Base-by-base conservation (phyloP, 768 basidiomycete species). In the Tylopilus balloui region DNA sequence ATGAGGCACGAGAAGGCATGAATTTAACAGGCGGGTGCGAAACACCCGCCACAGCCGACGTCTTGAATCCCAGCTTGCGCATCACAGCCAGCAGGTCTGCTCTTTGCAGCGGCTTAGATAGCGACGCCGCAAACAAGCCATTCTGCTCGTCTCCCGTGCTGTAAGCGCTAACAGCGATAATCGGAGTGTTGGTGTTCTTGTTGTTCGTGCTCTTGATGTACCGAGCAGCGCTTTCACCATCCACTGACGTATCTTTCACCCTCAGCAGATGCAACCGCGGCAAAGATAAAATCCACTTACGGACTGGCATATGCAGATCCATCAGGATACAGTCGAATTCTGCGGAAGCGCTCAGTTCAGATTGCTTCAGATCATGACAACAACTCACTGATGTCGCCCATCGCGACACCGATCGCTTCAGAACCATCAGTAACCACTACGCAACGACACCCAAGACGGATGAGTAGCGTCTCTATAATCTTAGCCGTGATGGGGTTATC, bases 401-500 rank as follows among this genome's bases (percentile, higher is more conserved):
- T 93, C 3, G 94, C 93, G 42, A 97, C 91, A 55, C 93, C 92
- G 61, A 98, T 86, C 19, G 96, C 96, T 68, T 96, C 92, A 5
- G 94, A 92, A 8, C 96, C 96, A 70, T 98, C 93, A 36, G 92
- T 82, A 15, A 97, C 96, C 9, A 97, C 89, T 10, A 97, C 86
- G 66, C 91, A 92, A 15, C 94, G 86, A 67, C 95, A 98, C 1
- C 96, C 96, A 52, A 98, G 79, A 29, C 94, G 84, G 52, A 91
- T 88, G 40, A 99, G 79, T 38, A 98, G 70, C 2, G 94, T 98
- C 68, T 97, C 93, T 42, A 97, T 85, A 42, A 99, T 97, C 74
- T 98, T 97, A 27, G 90, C 89, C 0, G 93, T 95, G 55, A 98
- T 97, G 2, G 96, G 96, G 61, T 99, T 98, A 60, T 98, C 93